phyloP scores from a whole-genome alignment of 1,284 basidiomycete species.

The Trichosporon ovoides region DNA sequence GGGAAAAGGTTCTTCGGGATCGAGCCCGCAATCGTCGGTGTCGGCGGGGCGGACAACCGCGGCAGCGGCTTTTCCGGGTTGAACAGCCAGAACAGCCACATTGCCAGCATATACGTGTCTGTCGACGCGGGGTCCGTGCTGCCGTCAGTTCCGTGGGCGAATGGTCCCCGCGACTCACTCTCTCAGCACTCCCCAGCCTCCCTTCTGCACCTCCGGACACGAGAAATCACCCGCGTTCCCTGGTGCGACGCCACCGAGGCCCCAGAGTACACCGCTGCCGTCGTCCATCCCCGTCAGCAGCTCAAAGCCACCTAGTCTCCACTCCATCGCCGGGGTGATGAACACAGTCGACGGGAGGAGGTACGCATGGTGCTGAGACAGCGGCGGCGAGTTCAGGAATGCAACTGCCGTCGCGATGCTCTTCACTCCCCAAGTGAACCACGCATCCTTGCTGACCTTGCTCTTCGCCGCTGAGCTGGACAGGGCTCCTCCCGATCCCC shows the following conservation, averaged over 20 bases:
- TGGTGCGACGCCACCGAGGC: slow-evolving; percentile 63
- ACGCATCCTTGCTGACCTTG: slow-evolving; percentile 68
- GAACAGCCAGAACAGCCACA: slow-evolving; percentile 78
- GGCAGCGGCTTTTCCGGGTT: slow-evolving; percentile 71
- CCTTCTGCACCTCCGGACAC: slow-evolving; percentile 85
- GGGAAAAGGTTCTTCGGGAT: slow-evolving; percentile 75
- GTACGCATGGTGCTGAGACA: slow-evolving; percentile 84
- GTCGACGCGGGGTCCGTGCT: slow-evolving; percentile 67
- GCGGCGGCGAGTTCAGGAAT: slow-evolving; percentile 81
- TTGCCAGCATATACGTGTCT: slow-evolving; percentile 80
- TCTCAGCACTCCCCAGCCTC: slow-evolving; percentile 75
- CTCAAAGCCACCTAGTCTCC: slow-evolving; percentile 94
- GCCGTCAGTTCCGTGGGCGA: not conserved
- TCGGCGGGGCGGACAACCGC: slow-evolving; percentile 60
- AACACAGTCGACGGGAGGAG: slow-evolving; percentile 70
- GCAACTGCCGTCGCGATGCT: slow-evolving; percentile 81
- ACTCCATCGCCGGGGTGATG: slow-evolving; percentile 77
- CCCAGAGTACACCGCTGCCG: slow-evolving; percentile 53
- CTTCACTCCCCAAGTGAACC: slow-evolving; percentile 90
- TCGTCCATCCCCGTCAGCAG: slow-evolving; percentile 58
- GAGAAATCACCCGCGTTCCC: slow-evolving; percentile 56
- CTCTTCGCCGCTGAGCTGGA: slow-evolving; percentile 42
- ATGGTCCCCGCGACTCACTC: slow-evolving; percentile 57
- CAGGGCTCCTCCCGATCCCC: slow-evolving; percentile 47
- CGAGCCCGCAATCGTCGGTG: slow-evolving; percentile 65